These are phyloP conservation scores for Ceratocystis harringtonii DNA, from an alignment of 2,329 filamentous ascomycete genomes.

Conservation along the genomic window DNA sequence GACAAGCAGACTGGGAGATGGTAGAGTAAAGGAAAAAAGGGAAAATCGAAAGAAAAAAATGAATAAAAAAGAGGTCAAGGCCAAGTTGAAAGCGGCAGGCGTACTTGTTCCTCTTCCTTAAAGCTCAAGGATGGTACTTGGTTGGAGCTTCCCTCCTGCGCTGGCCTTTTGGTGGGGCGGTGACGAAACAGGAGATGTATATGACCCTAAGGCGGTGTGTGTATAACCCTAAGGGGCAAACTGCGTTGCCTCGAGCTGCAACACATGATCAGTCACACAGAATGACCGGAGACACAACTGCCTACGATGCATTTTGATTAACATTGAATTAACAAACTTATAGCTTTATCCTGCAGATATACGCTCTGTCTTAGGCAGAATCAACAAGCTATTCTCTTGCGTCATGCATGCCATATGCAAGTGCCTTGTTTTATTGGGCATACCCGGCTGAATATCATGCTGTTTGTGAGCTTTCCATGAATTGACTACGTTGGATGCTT, in stretches of 20 bases:
- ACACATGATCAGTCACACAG: too few species aligned
- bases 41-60: conserved; percentile 4
- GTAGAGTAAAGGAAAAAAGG: neutral
- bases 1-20: neutral
- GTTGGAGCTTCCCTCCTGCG: neutral
- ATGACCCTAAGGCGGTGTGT: neutral
- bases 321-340: too few species aligned
- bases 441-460: too few species aligned
- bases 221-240: neutral
- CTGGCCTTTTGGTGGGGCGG: conserved; percentile 3
- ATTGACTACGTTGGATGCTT: too few species aligned
- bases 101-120: conserved; percentile 9
- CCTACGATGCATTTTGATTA: too few species aligned
- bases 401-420: too few species aligned
- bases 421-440: too few species aligned
- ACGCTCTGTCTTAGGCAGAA: too few species aligned
- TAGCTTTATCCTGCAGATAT: too few species aligned
- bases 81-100: conserved; percentile 5
- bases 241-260: neutral
- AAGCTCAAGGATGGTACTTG: neutral
- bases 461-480: too few species aligned
- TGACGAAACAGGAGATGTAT: neutral
- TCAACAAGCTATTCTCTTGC: too few species aligned
- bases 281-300: too few species aligned
- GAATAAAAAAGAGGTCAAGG: conserved; percentile 1